These are phyloP conservation scores for Cardamine occulta DNA, from an alignment of 345 rosid species.

Conservation along the genomic window DNA sequence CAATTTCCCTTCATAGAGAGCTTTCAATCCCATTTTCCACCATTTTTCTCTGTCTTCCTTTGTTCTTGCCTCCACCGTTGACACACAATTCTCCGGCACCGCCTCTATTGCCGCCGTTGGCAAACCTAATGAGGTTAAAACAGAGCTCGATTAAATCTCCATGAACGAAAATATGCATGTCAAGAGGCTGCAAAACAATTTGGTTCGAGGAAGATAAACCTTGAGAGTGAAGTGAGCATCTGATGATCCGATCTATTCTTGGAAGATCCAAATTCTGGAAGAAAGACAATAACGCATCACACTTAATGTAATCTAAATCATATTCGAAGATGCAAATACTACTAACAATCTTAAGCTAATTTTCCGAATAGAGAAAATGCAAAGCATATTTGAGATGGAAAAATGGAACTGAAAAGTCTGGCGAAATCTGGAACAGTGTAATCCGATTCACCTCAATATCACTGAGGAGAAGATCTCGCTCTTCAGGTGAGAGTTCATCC, in stretches of 20 bases:
- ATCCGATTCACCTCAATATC: slow-evolving; percentile 70
- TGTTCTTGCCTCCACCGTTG: slow-evolving; percentile 78
- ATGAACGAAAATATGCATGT: background rate
- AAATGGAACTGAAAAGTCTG: background rate
- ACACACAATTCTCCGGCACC: slow-evolving; percentile 80
- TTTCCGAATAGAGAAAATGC: background rate
- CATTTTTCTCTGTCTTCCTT: slow-evolving; percentile 81
- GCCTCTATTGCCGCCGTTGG: slow-evolving; percentile 89
- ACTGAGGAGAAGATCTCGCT: slow-evolving; percentile 70
- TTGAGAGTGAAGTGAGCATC: slow-evolving; percentile 90
- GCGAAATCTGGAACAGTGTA: background rate
- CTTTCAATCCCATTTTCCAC: slow-evolving; percentile 96
- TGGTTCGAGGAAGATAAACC: slow-evolving; percentile 42
- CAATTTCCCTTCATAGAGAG: slow-evolving; percentile 79
- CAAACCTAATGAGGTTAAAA: slow-evolving; percentile 48
- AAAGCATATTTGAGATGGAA: background rate
- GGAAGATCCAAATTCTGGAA: slow-evolving; percentile 87
- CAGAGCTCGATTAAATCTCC: background rate
- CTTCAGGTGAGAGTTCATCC: slow-evolving; percentile 88
- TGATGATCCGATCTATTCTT: slow-evolving; percentile 92
- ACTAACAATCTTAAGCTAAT: background rate
- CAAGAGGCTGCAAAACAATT: background rate
- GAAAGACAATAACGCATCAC: background rate
- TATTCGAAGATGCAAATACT: background rate
- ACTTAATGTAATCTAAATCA: slow-evolving; percentile 10